A percentile compares a stretch with the other conserved stretches of the same genome.
These are phyloP conservation scores for Erodium maritimum DNA, from an alignment of 345 rosid species.

Conservation along the genomic window DNA sequence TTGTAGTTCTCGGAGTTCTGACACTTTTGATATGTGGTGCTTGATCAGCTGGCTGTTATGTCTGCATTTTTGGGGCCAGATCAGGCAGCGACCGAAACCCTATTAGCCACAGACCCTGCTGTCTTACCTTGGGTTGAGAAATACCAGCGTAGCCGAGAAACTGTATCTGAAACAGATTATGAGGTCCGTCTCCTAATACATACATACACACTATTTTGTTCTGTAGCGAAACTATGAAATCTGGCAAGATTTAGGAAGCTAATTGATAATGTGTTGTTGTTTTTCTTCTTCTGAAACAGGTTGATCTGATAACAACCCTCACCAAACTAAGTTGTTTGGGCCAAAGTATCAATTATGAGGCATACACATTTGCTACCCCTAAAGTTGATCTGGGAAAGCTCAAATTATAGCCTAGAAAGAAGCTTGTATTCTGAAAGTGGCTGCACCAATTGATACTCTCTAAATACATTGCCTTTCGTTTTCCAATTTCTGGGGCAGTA, in stretches of 20 bases:
- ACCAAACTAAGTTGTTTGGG: conserved; percentile 76
- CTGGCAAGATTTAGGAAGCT: too few species aligned
- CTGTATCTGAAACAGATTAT: conserved; percentile 83
- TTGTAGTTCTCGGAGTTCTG: neutral
- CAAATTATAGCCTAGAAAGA: conserved; percentile 42
- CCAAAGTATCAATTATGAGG: conserved; percentile 81
- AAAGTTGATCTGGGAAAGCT: conserved; percentile 69
- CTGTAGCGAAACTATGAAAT: neutral
- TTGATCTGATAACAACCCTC: conserved; percentile 77
- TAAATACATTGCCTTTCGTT: too few species aligned
- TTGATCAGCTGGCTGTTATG: conserved; percentile 72
- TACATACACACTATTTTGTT: neutral
- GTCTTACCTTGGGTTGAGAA: conserved; percentile 78
- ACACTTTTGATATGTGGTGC: conserved; percentile 3
- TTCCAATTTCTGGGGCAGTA: too few species aligned
- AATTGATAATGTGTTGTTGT: neutral
- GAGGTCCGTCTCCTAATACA: conserved; percentile 34
- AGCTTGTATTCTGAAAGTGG: too few species aligned
- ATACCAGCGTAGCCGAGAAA: conserved; percentile 86
- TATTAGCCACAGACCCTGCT: conserved; percentile 51
- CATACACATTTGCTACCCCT: conserved; percentile 53
- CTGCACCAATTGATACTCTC: too few species aligned
- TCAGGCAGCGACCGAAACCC: conserved; percentile 64
- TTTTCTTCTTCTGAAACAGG: conserved; percentile 30
- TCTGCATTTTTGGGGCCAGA: conserved; percentile 95